Percentiles rank a stretch among this genome's conserved stretches.
phyloP scores from a whole-genome alignment of 2,329 filamentous ascomycete genomes.

The Apiospora pterosperma region DNA sequence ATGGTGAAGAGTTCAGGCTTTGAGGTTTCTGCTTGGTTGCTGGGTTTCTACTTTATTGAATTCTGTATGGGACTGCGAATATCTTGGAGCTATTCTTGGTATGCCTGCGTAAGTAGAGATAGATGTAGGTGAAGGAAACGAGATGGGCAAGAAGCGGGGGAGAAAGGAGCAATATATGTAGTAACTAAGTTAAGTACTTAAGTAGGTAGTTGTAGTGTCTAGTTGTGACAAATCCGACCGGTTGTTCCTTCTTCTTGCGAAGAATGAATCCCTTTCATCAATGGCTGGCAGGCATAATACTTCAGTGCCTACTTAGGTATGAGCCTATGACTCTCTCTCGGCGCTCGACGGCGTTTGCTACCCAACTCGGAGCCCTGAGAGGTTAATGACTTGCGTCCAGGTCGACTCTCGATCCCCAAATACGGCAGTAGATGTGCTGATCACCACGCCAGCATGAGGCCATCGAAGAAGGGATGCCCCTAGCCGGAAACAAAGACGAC shows the following conservation, averaged over 20 bases:
- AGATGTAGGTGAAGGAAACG: no score
- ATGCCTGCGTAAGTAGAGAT: neutral
- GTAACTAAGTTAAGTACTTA: no score
- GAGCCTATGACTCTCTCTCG: neutral
- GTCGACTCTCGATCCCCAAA: neutral
- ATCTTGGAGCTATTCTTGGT: neutral
- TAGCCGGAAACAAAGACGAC: neutral
- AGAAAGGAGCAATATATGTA: neutral
- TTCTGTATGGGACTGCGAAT: neutral
- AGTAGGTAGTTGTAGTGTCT: neutral
- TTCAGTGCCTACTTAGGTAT: neutral
- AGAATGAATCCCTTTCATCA: neutral
- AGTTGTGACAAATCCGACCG: neutral
- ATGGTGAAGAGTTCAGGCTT: constrained; percentile 1
- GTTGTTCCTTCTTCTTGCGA: neutral
- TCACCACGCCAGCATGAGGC: neutral
- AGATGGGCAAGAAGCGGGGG: neutral
- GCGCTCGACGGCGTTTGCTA: neutral
- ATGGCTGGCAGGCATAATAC: neutral
- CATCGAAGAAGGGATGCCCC: neutral
- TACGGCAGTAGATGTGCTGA: neutral
- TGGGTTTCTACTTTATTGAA: neutral
- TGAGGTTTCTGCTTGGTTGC: neutral
- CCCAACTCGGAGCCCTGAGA: neutral
- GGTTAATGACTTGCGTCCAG: neutral